Conservation (phyloP, 768 basidiomycete species). For the Russula virescens region DNA sequence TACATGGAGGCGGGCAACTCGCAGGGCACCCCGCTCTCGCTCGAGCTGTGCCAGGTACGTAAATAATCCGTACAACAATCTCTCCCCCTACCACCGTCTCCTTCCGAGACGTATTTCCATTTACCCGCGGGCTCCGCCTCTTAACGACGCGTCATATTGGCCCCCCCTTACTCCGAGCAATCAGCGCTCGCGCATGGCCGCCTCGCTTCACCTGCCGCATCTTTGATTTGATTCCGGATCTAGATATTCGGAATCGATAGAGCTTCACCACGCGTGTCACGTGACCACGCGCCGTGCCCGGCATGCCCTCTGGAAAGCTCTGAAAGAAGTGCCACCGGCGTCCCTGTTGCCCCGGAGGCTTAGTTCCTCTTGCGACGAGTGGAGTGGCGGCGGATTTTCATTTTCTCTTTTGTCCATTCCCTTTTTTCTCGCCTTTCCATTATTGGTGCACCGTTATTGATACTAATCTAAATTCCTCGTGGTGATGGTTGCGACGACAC, state of each 20-base stretch:
- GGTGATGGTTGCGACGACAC: conserved; percentile 13
- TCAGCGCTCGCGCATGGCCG: conserved; percentile 22
- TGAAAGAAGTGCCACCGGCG: background rate
- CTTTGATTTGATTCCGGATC: conserved; percentile 23
- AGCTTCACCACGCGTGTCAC: conserved; percentile 4
- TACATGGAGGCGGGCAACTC: conserved; percentile 90
- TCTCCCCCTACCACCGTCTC: background rate
- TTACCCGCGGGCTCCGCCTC: background rate
- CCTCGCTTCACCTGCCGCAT: conserved; percentile 2
- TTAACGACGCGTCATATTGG: conserved; percentile 27
- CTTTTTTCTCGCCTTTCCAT: background rate
- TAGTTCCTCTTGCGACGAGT: no score
- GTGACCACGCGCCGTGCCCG: conserved; percentile 10
- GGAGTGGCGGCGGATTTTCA: background rate
- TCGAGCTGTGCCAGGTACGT: conserved; percentile 75
- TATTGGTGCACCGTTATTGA: background rate
- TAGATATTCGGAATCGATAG: conserved; percentile 23
- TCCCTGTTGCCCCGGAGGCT: background rate
- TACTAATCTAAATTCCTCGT: background rate
- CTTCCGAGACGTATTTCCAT: background rate
- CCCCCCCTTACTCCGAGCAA: conserved; percentile 27
- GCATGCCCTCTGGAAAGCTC: background rate
- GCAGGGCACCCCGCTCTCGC: conserved; percentile 62
- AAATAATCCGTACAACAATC: no score
- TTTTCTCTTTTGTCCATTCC: background rate